Percentiles rank a stretch among this genome's conserved stretches.
These are phyloP conservation scores for Cryphonectria parasitica DNA, from an alignment of 2,329 filamentous ascomycete species.

Conservation along the genomic window DNA sequence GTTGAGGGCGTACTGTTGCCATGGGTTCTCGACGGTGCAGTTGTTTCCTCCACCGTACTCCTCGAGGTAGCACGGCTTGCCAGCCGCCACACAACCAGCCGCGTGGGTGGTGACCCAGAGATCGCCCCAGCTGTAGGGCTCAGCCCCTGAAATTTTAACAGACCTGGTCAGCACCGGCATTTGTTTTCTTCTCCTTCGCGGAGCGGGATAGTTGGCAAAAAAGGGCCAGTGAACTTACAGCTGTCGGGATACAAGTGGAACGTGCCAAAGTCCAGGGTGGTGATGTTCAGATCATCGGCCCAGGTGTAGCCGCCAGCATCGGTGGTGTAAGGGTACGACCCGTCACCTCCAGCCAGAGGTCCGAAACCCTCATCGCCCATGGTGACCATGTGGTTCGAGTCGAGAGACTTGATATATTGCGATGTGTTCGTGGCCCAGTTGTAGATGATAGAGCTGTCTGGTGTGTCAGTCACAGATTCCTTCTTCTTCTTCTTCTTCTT, in stretches of 20 bases:
- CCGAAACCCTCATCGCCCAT: slow-evolving; percentile 62
- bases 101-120: slow-evolving; percentile 31
- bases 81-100: slow-evolving; percentile 27
- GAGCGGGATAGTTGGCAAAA: not conserved
- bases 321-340: slow-evolving; percentile 55
- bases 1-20: slow-evolving; percentile 30
- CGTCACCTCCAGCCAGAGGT: slow-evolving; percentile 47
- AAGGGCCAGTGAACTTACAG: slow-evolving; percentile 21
- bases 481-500: too few species aligned
- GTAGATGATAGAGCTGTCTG: slow-evolving; percentile 49
- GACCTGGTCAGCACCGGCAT: not conserved
- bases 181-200: too few species aligned
- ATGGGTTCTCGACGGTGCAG: slow-evolving; percentile 31
- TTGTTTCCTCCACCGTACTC: slow-evolving; percentile 30
- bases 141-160: slow-evolving; percentile 16
- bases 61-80: slow-evolving; percentile 32
- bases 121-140: slow-evolving; percentile 29
- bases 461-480: not conserved
- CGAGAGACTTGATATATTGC: slow-evolving; percentile 66
- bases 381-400: slow-evolving; percentile 65
- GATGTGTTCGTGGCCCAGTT: slow-evolving; percentile 63
- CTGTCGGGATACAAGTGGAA: slow-evolving; percentile 52
- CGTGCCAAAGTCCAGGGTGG: slow-evolving; percentile 58
- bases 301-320: slow-evolving; percentile 55
- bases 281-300: slow-evolving; percentile 53